phyloP scores from a whole-genome alignment of 257 asterid species.

The Anisodus tanguticus region DNA sequence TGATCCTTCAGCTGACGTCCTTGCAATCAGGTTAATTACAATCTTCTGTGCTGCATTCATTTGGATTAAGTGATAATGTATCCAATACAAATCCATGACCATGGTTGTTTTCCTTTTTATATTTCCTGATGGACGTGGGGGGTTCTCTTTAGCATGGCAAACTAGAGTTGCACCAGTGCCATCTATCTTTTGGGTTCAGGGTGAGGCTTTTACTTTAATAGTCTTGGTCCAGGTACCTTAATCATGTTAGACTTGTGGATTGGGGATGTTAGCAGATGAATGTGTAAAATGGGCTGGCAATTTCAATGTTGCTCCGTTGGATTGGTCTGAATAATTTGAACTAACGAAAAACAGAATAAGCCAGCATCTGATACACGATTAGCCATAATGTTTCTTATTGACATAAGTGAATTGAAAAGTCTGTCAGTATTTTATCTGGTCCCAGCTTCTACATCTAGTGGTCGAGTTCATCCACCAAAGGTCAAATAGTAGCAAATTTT shows the following conservation, averaged over 20 bases:
- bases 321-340: neutral
- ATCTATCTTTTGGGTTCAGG: slow-evolving; percentile 13
- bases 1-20: slow-evolving; percentile 76
- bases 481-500: neutral
- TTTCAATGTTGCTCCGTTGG: slow-evolving; percentile 3
- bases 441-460: neutral
- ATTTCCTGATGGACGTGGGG: neutral
- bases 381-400: neutral
- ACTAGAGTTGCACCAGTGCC: neutral
- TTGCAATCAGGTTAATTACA: slow-evolving; percentile 64
- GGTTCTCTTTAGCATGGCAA: slow-evolving; percentile 7
- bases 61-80: slow-evolving; percentile 1
- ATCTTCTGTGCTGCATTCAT: neutral
- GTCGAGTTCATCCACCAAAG: neutral
- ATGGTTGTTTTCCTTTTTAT: too few relatives aligned
- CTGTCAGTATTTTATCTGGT: slow-evolving; percentile 5
- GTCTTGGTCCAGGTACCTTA: neutral
- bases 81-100: neutral
- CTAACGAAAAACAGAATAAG: neutral
- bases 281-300: neutral
- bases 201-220: slow-evolving; percentile 6
- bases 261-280: neutral
- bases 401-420: slow-evolving; percentile 13
- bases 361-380: neutral
- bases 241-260: slow-evolving; percentile 21